phyloP scores from a whole-genome alignment of 2,329 filamentous ascomycete species.

The Fusarium musae region DNA sequence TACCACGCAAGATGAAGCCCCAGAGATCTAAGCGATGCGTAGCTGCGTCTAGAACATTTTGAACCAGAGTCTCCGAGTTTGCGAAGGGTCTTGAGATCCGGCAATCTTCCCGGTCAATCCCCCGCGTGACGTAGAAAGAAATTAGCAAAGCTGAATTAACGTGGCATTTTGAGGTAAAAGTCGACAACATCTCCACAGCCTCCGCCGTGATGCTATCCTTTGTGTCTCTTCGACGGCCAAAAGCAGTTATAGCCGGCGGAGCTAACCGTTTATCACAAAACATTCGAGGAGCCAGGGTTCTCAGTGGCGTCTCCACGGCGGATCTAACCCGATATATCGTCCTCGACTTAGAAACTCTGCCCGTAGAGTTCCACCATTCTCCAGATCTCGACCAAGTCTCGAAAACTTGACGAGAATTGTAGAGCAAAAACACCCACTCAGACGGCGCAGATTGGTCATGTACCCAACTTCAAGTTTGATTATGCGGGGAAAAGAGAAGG shows the following conservation, averaged over 20 bases:
- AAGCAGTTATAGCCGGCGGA: slow-evolving; percentile 32
- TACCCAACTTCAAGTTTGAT: slow-evolving; percentile 11
- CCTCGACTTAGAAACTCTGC: slow-evolving; percentile 37
- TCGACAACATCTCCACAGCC: slow-evolving; percentile 30
- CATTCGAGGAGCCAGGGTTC: neutral
- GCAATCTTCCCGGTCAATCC: slow-evolving; percentile 15
- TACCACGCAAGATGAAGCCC: neutral
- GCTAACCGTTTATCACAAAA: slow-evolving; percentile 9
- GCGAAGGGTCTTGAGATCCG: neutral
- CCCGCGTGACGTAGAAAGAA: slow-evolving; percentile 41
- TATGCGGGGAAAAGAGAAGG: slow-evolving; percentile 31
- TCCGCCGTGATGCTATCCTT: slow-evolving; percentile 36
- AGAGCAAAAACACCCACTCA: slow-evolving; percentile 32
- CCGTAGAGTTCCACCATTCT: slow-evolving; percentile 32
- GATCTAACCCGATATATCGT: slow-evolving; percentile 30
- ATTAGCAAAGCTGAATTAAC: slow-evolving; percentile 32
- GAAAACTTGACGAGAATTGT: slow-evolving; percentile 35
- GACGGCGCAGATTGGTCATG: slow-evolving; percentile 40
- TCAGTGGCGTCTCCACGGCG: slow-evolving; percentile 25
- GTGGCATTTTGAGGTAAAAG: slow-evolving; percentile 23
- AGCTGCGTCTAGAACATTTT: slow-evolving; percentile 13
- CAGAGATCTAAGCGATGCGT: neutral
- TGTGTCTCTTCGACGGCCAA: neutral
- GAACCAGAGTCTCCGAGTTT: slow-evolving; percentile 26
- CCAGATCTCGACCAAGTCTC: slow-evolving; percentile 38